Percentiles rank a stretch among this genome's conserved stretches.
phyloP scores from a whole-genome alignment of 2,329 filamentous ascomycete species.

The Fusarium concolor region DNA sequence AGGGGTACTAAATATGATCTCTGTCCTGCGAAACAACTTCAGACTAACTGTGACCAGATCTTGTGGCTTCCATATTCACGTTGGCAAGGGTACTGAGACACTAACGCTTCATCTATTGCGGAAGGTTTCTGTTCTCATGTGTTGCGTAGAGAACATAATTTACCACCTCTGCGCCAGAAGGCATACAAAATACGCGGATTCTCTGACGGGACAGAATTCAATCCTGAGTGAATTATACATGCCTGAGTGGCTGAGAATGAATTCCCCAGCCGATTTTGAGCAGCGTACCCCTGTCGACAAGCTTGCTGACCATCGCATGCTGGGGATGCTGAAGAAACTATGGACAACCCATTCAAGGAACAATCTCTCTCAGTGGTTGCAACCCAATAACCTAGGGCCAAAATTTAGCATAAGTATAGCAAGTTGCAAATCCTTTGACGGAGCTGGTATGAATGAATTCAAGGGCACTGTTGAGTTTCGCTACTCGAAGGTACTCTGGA shows the following conservation, averaged over 20 bases:
- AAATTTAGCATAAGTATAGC: slow-evolving; percentile 15
- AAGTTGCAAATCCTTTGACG: background rate
- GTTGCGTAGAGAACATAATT: slow-evolving; percentile 31
- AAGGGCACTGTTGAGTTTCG: slow-evolving; percentile 38
- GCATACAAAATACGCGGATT: background rate
- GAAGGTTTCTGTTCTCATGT: slow-evolving; percentile 25
- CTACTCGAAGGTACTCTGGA: slow-evolving; percentile 34
- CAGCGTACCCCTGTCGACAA: slow-evolving; percentile 7
- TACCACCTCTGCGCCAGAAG: slow-evolving; percentile 20
- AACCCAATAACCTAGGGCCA: background rate
- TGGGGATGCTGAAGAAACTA: slow-evolving; percentile 11
- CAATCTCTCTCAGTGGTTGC: background rate
- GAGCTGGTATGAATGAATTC: background rate
- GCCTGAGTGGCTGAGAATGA: background rate
- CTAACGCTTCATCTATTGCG: slow-evolving; percentile 16
- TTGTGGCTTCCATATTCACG: slow-evolving; percentile 36
- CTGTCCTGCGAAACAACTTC: slow-evolving; percentile 22
- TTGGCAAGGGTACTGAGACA: slow-evolving; percentile 24
- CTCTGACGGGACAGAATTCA: background rate
- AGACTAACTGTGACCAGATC: slow-evolving; percentile 8
- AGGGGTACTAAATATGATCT: slow-evolving; percentile 25
- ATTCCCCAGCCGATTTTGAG: slow-evolving; percentile 18
- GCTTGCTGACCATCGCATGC: background rate
- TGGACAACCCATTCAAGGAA: slow-evolving; percentile 1
- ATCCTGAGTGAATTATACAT: background rate